Conservation (phyloP, 2,329 filamentous ascomycete species). For the Magnaporthales sp. region DNA sequence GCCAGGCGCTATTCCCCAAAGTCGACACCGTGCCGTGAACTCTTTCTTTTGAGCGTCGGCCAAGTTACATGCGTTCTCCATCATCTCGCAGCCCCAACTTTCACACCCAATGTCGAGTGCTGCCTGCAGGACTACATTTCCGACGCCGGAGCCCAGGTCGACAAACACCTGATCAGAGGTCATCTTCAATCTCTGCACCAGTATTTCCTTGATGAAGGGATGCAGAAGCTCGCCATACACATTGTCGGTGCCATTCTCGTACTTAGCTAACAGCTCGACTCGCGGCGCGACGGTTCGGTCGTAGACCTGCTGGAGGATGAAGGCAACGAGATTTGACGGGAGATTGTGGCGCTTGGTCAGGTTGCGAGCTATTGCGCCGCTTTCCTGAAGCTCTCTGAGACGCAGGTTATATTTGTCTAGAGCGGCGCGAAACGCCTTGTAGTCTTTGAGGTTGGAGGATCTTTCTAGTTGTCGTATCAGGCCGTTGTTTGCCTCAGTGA, state of each 20-base stretch:
- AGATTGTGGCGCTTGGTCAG: conserved; percentile 62
- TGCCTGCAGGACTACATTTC: conserved; percentile 90
- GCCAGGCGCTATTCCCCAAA: conserved; percentile 82
- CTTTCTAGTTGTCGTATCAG: conserved; percentile 70
- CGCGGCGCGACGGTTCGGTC: conserved; percentile 85
- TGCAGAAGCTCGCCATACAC: conserved; percentile 91
- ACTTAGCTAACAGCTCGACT: conserved; percentile 74
- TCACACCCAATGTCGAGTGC: conserved; percentile 90
- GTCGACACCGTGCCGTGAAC: conserved; percentile 72
- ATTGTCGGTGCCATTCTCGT: conserved; percentile 85
- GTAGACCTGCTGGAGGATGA: conserved; percentile 83
- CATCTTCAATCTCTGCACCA: conserved; percentile 66
- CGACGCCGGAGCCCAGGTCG: conserved; percentile 90
- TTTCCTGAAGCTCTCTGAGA: conserved; percentile 54
- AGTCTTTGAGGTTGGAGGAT: conserved; percentile 56
- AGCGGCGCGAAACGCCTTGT: conserved; percentile 62
- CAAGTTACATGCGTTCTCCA: conserved; percentile 79
- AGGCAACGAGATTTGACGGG: conserved; percentile 63
- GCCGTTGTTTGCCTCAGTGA: conserved; percentile 65
- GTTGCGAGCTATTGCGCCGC: conserved; percentile 64
- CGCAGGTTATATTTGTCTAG: conserved; percentile 70
- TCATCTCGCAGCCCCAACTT: conserved; percentile 94
- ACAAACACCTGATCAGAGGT: conserved; percentile 83
- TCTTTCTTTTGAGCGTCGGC: conserved; percentile 74
- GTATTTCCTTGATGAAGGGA: conserved; percentile 73